These are phyloP conservation scores for Coniochaeta ligniaria DNA, from an alignment of 2,329 filamentous ascomycete species.

Conservation along the genomic window DNA sequence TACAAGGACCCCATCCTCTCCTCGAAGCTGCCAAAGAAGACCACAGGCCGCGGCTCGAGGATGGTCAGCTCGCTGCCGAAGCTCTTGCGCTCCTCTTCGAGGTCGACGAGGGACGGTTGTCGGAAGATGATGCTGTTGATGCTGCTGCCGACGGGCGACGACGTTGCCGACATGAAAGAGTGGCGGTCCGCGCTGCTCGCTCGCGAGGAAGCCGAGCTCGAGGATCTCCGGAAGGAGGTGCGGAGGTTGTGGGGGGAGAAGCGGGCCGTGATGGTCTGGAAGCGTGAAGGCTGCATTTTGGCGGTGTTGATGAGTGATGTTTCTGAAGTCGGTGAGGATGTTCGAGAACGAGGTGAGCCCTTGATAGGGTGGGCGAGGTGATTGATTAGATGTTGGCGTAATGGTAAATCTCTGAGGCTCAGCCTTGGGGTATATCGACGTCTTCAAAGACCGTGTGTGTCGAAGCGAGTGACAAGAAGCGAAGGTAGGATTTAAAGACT, in stretches of 20 bases:
- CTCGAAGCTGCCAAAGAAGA: constrained; percentile 57
- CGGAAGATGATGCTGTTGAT: constrained; percentile 53
- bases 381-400: not conserved
- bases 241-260: constrained; percentile 42
- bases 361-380: constrained; percentile 1
- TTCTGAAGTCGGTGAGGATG: constrained; percentile 2
- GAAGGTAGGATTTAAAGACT: constrained; percentile 17
- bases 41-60: constrained; percentile 54
- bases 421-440: constrained; percentile 18
- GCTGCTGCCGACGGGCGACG: constrained; percentile 36
- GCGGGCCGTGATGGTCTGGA: constrained; percentile 42
- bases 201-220: constrained; percentile 26
- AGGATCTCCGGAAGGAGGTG: constrained; percentile 44
- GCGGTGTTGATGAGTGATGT: constrained; percentile 7
- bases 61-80: constrained; percentile 47
- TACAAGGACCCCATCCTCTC: constrained; percentile 45
- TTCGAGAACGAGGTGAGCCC: constrained; percentile 4
- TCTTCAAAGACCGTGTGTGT: not conserved
- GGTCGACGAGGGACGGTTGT: constrained; percentile 49
- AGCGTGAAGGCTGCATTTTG: constrained; percentile 40
- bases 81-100: constrained; percentile 48
- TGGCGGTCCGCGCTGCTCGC: constrained; percentile 28
- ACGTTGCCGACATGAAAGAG: constrained; percentile 36
- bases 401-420: constrained; percentile 17
- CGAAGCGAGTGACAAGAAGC: constrained; percentile 20